Evolutionary conservation across 805 yeast species (phyloP).

Genomic region (Diddensiella santjacobensis): DNA sequence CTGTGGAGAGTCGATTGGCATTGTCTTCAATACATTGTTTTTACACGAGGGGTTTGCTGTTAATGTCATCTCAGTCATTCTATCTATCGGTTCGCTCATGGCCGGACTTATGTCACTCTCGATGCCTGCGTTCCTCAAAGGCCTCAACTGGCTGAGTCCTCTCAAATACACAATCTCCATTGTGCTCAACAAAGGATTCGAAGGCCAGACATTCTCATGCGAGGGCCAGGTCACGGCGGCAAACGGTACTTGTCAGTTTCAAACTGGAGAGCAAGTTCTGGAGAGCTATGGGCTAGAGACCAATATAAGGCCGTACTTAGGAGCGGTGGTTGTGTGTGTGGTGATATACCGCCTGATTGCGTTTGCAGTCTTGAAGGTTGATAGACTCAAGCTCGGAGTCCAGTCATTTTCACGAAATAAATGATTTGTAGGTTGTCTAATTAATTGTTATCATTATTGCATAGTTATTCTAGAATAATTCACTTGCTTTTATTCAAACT

Average conservation of each 20-base stretch:
- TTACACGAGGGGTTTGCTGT: conserved; percentile 77
- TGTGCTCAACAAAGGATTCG: conserved; percentile 58
- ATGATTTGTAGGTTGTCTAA: too few relatives aligned
- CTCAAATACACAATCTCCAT: conserved; percentile 65
- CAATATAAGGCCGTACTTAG: conserved; percentile 21
- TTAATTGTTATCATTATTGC: too few relatives aligned
- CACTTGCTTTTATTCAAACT: neutral
- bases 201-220: conserved; percentile 51
- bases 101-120: conserved; percentile 78
- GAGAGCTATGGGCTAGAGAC: conserved; percentile 45
- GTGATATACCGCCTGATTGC: conserved; percentile 29
- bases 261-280: conserved; percentile 54
- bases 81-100: conserved; percentile 75
- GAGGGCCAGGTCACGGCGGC: conserved; percentile 31
- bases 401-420: neutral
- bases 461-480: neutral
- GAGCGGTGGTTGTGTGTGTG: conserved; percentile 25
- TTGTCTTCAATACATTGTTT: conserved; percentile 69
- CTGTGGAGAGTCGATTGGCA: conserved; percentile 84
- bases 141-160: conserved; percentile 74
- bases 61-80: conserved; percentile 60
- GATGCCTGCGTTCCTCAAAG: conserved; percentile 67
- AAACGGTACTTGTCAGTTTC: conserved; percentile 44
- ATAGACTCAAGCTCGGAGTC: conserved; percentile 24
- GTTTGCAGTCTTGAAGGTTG: conserved; percentile 23